Base-by-base conservation (phyloP, 768 basidiomycete species). In the Leccinum arenicola region DNA sequence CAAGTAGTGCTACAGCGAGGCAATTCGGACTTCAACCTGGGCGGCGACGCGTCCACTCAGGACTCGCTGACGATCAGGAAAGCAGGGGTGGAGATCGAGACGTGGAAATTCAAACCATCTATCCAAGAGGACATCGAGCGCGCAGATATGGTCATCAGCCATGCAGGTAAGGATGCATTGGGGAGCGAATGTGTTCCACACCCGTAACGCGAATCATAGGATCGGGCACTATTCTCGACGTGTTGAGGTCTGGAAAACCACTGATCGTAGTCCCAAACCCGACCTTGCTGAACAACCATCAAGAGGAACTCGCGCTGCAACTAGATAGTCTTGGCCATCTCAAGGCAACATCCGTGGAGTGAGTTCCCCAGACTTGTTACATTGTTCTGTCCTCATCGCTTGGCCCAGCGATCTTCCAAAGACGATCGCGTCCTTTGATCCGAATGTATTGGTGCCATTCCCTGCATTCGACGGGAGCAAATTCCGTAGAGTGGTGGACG, bases 221-320 rank as follows among this genome's bases (percentile, higher is more conserved):
- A 54, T 89, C 96, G 21, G 96, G 96, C 11, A 97, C 96, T 4
- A 95, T 98, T 66, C 80, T 98, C 31, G 92, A 96, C 49, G 92
- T 87, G 10, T 77, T 98, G 51, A 80, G 94, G 33, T 76, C 83
- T 52, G 79, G 80, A 50, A 93, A 89, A 67, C 82, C 84, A 7
- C 77, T 99, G 63, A 87, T 99, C 62, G 89, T 91, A 4, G 86
- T 97, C 3, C 95, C 95, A 11, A 99, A 99, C 71, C 77, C 86
- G 47, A 88, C 91, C 0, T 76, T 99, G 31, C 82, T 95, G 71
- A 88, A 97, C 72, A 91, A 97, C 70, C 96, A 99, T 68, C 96
- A 99, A 77, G 79, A 86, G 55, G 93, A 99, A 68, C 78, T 99
- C 6, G 93, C 96, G 0, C 73, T 79, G 43, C 84, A 85, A 12